Conservation (phyloP, 768 basidiomycete species). For the Butyriboletus loyo region DNA sequence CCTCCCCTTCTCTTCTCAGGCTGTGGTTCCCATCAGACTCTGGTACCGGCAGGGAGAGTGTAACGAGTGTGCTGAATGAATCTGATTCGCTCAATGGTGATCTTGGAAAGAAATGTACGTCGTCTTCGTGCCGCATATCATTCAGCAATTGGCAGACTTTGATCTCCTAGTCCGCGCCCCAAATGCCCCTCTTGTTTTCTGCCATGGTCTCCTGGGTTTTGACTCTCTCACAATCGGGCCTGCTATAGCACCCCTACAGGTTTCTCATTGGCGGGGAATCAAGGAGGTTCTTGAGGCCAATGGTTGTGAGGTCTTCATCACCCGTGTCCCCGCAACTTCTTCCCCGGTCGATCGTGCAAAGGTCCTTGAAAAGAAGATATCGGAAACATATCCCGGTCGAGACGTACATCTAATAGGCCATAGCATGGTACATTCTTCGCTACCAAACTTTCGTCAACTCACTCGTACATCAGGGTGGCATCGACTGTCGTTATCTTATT, state of each 20-base stretch:
- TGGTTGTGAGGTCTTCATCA: slow-evolving; percentile 87
- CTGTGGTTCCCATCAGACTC: slow-evolving; percentile 55
- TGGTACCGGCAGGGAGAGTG: slow-evolving; percentile 36
- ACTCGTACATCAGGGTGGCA: slow-evolving; percentile 65
- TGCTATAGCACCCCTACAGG: slow-evolving; percentile 75
- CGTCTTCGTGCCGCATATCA: neutral
- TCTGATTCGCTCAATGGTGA: slow-evolving; percentile 44
- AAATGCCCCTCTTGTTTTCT: slow-evolving; percentile 86
- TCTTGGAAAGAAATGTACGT: slow-evolving; percentile 60
- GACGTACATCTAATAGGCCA: slow-evolving; percentile 88
- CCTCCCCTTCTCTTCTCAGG: slow-evolving; percentile 24
- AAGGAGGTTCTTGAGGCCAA: slow-evolving; percentile 87
- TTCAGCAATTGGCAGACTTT: neutral
- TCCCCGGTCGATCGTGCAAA: slow-evolving; percentile 85
- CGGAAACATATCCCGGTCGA: slow-evolving; percentile 74
- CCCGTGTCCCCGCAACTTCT: slow-evolving; percentile 90
- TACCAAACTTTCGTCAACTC: neutral
- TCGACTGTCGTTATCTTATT: slow-evolving; percentile 88
- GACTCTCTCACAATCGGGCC: slow-evolving; percentile 80
- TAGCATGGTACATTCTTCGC: slow-evolving; percentile 53
- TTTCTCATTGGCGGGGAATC: slow-evolving; percentile 96
- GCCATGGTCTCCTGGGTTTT: slow-evolving; percentile 91
- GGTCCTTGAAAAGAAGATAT: slow-evolving; percentile 82
- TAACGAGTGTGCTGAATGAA: slow-evolving; percentile 46
- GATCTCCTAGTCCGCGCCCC: slow-evolving; percentile 63